Percentiles rank a stretch among this genome's conserved stretches.
Evolutionary conservation across 768 basidiomycete species (phyloP).

Genomic region (Lyophyllum shimeji): DNA sequence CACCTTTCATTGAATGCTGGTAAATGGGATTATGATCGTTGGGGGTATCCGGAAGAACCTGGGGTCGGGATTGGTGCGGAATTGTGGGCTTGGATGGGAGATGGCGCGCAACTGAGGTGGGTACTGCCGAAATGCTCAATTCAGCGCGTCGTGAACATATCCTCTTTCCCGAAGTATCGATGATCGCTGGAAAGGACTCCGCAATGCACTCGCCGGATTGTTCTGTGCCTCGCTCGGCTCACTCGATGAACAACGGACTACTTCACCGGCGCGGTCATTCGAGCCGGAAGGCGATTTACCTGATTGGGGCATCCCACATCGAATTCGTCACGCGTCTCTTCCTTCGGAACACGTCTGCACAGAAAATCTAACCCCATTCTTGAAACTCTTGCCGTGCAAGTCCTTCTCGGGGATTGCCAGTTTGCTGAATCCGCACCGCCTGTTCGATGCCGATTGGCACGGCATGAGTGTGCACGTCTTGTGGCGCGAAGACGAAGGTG

Average conservation of each 20-base stretch:
- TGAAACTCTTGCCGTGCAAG: constrained; percentile 94
- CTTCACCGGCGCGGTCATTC: constrained; percentile 61
- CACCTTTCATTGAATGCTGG: constrained; percentile 91
- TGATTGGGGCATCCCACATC: constrained; percentile 43
- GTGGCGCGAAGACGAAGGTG: constrained; percentile 53
- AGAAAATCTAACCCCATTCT: constrained; percentile 94
- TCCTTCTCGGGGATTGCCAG: constrained; percentile 80
- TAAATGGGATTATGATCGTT: constrained; percentile 83
- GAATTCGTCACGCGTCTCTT: constrained; percentile 72
- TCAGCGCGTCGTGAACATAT: not conserved
- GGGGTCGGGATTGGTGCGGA: constrained; percentile 86
- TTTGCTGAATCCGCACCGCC: constrained; percentile 78
- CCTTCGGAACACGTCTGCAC: constrained; percentile 93
- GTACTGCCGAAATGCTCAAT: constrained; percentile 15
- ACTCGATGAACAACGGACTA: constrained; percentile 74
- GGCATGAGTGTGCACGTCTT: constrained; percentile 79
- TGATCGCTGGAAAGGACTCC: constrained; percentile 78
- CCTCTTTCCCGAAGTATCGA: constrained; percentile 52
- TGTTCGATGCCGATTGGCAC: constrained; percentile 94
- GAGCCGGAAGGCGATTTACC: constrained; percentile 60
- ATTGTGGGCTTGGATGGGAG: constrained; percentile 91
- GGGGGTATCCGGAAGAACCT: constrained; percentile 78
- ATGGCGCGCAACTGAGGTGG: constrained; percentile 51
- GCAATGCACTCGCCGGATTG: constrained; percentile 87
- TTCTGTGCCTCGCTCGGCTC: constrained; percentile 92